A percentile compares a stretch with the other conserved stretches of the same genome.
Evolutionary conservation across 2,329 filamentous ascomycete genomes (phyloP).

Genomic region (Biscogniauxia mediterranea): DNA sequence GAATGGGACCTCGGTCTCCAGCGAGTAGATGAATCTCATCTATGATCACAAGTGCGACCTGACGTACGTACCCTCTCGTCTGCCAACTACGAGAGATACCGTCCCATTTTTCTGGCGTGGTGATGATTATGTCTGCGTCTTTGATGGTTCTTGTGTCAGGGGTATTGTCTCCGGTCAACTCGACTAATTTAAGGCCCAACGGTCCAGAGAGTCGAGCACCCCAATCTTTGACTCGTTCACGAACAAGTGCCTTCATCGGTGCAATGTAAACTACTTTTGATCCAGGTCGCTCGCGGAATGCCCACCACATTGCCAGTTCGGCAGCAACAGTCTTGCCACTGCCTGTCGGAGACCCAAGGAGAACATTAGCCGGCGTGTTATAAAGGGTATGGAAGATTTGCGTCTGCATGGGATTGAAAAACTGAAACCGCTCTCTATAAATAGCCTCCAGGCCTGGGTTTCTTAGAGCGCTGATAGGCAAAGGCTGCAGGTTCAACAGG

Average conservation of each 20-base stretch:
- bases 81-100: slow-evolving; percentile 99
- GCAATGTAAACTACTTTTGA: slow-evolving; percentile 99
- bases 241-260: slow-evolving; percentile 97
- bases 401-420: slow-evolving; percentile 99
- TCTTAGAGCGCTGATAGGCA: slow-evolving; percentile 83
- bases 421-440: slow-evolving; percentile 86
- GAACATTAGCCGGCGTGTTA: slow-evolving; percentile 85
- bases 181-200: slow-evolving; percentile 86
- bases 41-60: slow-evolving; percentile 95
- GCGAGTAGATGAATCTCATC: slow-evolving; percentile 98
- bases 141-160: slow-evolving; percentile 94
- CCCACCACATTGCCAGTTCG: slow-evolving; percentile 99
- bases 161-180: slow-evolving; percentile 96
- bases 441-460: slow-evolving; percentile 85
- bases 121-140: slow-evolving; percentile 96
- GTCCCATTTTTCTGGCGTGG: slow-evolving; percentile 99
- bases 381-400: slow-evolving; percentile 98
- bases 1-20: slow-evolving; percentile 91
- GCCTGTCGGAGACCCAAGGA: slow-evolving; percentile 92
- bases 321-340: slow-evolving; percentile 97
- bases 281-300: slow-evolving; percentile 88
- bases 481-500: slow-evolving; percentile 83
- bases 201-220: slow-evolving; percentile 74
- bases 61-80: slow-evolving; percentile 90
- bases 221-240: slow-evolving; percentile 96